These are phyloP conservation scores for Tuber calosporum DNA, from an alignment of 495 filamentous ascomycete genomes.

Conservation along the genomic window DNA sequence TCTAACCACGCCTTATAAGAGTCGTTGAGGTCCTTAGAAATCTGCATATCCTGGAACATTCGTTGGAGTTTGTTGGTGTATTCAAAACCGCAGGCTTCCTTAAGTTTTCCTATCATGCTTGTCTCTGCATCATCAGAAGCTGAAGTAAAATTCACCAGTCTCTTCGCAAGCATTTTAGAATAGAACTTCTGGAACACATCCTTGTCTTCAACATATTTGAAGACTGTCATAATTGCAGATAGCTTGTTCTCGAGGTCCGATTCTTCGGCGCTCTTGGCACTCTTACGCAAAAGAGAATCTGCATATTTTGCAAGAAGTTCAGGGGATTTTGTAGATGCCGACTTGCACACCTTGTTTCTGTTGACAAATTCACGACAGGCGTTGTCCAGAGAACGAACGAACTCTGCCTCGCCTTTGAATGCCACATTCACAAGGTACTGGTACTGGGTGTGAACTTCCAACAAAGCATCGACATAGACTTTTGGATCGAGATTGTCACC, in stretches of 20 bases:
- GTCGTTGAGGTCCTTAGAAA: slow-evolving; percentile 90
- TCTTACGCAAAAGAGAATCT: slow-evolving; percentile 90
- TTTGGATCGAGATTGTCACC: slow-evolving; percentile 91
- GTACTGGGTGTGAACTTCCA: slow-evolving; percentile 91
- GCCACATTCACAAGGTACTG: slow-evolving; percentile 83
- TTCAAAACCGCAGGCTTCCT: slow-evolving; percentile 96
- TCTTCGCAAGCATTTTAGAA: slow-evolving; percentile 89
- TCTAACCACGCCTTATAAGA: slow-evolving; percentile 65
- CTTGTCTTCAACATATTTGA: slow-evolving; percentile 99
- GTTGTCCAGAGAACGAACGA: slow-evolving; percentile 92
- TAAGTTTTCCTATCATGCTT: slow-evolving; percentile 98
- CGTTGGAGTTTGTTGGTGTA: slow-evolving; percentile 99
- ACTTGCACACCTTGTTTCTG: slow-evolving; percentile 88
- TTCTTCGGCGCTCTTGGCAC: slow-evolving; percentile 81
- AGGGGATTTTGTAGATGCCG: slow-evolving; percentile 82
- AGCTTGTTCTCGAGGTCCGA: slow-evolving; percentile 84
- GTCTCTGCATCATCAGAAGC: slow-evolving; percentile 96
- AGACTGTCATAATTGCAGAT: slow-evolving; percentile 97
- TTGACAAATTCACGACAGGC: slow-evolving; percentile 98
- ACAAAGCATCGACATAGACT: slow-evolving; percentile 87
- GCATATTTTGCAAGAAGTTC: slow-evolving; percentile 93
- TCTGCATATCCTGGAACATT: slow-evolving; percentile 99
- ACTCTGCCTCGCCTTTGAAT: slow-evolving; percentile 92
- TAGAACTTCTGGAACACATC: slow-evolving; percentile 99
- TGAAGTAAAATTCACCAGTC: slow-evolving; percentile 86